Evolutionary conservation across 176 grass and related monocot species (phyloP).

Genomic region (Eleusine indica): DNA sequence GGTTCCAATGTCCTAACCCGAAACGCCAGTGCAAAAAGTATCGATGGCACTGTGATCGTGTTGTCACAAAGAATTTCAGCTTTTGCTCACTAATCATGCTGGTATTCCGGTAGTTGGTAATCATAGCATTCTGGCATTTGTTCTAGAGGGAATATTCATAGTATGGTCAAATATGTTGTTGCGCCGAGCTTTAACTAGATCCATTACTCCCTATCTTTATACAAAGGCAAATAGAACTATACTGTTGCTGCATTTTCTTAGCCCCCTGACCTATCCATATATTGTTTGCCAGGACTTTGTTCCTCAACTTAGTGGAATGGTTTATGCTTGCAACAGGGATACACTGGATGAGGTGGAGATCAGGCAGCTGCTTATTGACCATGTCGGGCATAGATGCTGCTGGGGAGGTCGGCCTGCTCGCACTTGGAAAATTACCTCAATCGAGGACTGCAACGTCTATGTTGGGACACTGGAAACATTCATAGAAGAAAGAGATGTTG

Average conservation of each 20-base stretch:
- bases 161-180: neutral
- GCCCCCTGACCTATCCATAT: neutral
- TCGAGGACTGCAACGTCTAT: slow-evolving; percentile 86
- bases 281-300: slow-evolving; percentile 18
- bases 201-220: neutral
- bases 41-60: neutral
- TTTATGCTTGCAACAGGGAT: slow-evolving; percentile 54
- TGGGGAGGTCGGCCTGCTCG: slow-evolving; percentile 88
- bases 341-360: slow-evolving; percentile 88
- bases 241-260: neutral
- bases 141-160: neutral
- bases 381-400: slow-evolving; percentile 87
- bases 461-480: slow-evolving; percentile 95
- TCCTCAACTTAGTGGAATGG: slow-evolving; percentile 34
- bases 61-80: neutral
- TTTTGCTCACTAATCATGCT: neutral
- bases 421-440: slow-evolving; percentile 75
- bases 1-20: neutral
- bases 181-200: neutral
- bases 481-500: slow-evolving; percentile 76
- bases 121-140: neutral
- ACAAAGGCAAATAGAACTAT: neutral
- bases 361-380: slow-evolving; percentile 74
- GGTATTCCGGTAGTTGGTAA: neutral
- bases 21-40: neutral